Percentiles rank a stretch among this genome's conserved stretches.
These are phyloP conservation scores for Sphaerulina musiva DNA, from an alignment of 2,329 filamentous ascomycete species.

Conservation along the genomic window DNA sequence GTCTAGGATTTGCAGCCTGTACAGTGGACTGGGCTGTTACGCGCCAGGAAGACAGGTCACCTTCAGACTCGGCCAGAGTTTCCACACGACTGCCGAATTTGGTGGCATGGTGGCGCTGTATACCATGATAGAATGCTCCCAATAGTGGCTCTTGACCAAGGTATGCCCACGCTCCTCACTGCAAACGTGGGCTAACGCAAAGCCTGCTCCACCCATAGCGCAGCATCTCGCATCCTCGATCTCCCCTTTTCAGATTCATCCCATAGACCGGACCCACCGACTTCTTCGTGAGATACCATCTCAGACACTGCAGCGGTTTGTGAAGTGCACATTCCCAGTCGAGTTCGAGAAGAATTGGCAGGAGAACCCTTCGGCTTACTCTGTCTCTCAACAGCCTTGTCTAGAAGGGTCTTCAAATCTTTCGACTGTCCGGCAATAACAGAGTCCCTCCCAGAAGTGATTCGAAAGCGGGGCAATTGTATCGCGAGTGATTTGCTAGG, in stretches of 20 bases:
- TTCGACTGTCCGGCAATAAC: conserved; percentile 37
- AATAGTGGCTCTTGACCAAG: no score
- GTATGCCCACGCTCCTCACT: no score
- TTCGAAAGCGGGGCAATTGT: conserved; percentile 37
- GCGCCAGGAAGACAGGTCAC: no score
- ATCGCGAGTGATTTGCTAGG: conserved; percentile 39
- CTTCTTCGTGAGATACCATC: conserved; percentile 34
- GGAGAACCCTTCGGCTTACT: conserved; percentile 5
- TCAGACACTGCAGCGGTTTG: conserved; percentile 22
- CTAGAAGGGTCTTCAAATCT: conserved; percentile 38
- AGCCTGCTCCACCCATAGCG: conserved; percentile 18
- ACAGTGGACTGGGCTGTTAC: no score
- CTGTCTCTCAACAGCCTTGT: conserved; percentile 36
- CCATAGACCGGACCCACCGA: conserved; percentile 23
- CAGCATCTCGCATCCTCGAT: conserved; percentile 18
- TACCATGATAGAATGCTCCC: no score
- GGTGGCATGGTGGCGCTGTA: no score
- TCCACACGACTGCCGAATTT: no score
- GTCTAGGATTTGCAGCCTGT: no score
- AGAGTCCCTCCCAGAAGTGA: conserved; percentile 36
- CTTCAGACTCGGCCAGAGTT: no score
- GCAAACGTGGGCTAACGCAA: background rate
- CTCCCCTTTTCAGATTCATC: conserved; percentile 16
- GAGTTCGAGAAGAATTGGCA: background rate
- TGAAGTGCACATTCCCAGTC: conserved; percentile 11